phyloP scores from a whole-genome alignment of 768 basidiomycete genomes.

The Hirschioporus abietinus region DNA sequence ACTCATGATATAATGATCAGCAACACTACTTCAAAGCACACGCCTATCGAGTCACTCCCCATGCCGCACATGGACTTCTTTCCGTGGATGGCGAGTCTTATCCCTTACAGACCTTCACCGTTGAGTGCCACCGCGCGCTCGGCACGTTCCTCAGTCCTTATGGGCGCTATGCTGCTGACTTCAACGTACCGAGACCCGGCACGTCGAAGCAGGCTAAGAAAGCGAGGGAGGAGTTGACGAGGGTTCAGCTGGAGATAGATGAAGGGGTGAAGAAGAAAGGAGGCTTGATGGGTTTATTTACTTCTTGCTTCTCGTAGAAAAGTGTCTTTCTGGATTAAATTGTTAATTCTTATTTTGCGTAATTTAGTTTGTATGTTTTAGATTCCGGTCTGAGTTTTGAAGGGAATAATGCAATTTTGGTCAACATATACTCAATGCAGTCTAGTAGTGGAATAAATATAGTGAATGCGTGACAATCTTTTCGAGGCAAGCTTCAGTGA shows the following conservation, averaged over 20 bases:
- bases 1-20: slow-evolving; percentile 30
- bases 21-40: slow-evolving; percentile 67
- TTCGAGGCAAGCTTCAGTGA: slow-evolving; percentile 13
- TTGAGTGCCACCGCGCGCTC: slow-evolving; percentile 67
- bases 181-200: slow-evolving; percentile 20
- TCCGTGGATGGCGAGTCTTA: slow-evolving; percentile 76
- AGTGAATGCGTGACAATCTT: not conserved
- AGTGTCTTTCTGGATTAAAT: too few species aligned
- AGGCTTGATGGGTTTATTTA: slow-evolving; percentile 15
- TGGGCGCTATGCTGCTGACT: slow-evolving; percentile 56
- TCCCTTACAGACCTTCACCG: slow-evolving; percentile 69
- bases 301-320: not conserved
- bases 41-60: slow-evolving; percentile 67
- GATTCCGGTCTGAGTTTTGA: not conserved
- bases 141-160: slow-evolving; percentile 61
- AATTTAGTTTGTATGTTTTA: not conserved
- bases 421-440: not conserved
- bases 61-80: slow-evolving; percentile 46
- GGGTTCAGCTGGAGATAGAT: slow-evolving; percentile 14
- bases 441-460: not conserved
- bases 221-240: slow-evolving; percentile 4
- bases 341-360: not conserved
- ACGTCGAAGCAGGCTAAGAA: not conserved
- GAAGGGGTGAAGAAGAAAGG: slow-evolving; percentile 12
- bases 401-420: not conserved